Evolutionary conservation across 176 grass and related monocot species (phyloP), one percentile per base, ranked within the genome.

Genomic region (Carex kokanica): DNA sequence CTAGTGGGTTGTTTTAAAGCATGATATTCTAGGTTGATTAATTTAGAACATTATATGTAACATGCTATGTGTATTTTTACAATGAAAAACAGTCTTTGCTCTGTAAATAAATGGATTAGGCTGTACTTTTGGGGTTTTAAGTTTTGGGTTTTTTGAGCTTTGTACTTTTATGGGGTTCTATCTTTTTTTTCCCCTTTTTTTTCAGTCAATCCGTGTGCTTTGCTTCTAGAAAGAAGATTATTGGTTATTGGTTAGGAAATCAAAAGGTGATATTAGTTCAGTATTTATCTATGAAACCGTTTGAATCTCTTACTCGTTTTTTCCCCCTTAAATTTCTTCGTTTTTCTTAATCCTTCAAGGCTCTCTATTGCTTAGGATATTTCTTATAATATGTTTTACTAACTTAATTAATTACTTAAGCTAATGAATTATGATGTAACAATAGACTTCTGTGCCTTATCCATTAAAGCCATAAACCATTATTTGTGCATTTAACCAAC

Each of bases 1-100:
- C 3, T 87, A 16, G 65, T 77, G 12, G 83, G 83, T 51, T 87
- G 85, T 62, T 87, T 87, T 68, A 87, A 47, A 51, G 78, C 85
- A 81, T 87, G 52, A 86, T 77, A 63, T 34, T 49, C 10, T 77
- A 12, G 83, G 83, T 51, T 87, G 85, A 49, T 87, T 38, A 38
- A 38, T 38, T 87, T 68, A 87, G 61, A 34, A 64, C 78, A 81
- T 87, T 14, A 82, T 62, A 49, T 18, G 24, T 79, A 59, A 27
- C 18, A 79, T 31, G 77, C 14, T 59, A 17, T 79, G 29, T 79
- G 31, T 56, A 31, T 25, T 56, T 60, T 18, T 64, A 65, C 62
- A 82, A 64, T 45, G 80, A 47, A 24, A 82, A 49, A 67, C 3
- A 13, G 12, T 63, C 14, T 27, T 64, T 67, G 21, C 4, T 66